Evolutionary conservation across 352 stramenopile genomes (phyloP).

Genomic region (Thalassiosira mediterranea): DNA sequence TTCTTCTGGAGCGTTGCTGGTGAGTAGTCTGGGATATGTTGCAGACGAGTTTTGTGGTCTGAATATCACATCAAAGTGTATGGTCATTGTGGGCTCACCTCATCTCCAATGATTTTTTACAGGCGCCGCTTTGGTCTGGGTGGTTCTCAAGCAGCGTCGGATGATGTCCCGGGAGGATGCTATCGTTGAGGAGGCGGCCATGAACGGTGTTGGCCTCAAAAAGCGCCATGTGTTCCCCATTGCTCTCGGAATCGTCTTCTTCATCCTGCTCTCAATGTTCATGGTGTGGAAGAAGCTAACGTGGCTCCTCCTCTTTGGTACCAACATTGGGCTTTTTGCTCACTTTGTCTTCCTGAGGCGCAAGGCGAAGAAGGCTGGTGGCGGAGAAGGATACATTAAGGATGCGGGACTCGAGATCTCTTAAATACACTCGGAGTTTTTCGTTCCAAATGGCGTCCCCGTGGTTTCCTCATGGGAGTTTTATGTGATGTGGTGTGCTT

Average conservation of each 20-base stretch:
- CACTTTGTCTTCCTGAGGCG: slow-evolving; percentile 54
- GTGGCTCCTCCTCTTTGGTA: slow-evolving; percentile 50
- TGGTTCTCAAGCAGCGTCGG: slow-evolving; percentile 58
- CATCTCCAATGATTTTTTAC: neutral
- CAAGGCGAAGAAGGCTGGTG: slow-evolving; percentile 42
- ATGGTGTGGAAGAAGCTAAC: slow-evolving; percentile 56
- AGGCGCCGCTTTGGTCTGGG: slow-evolving; percentile 40
- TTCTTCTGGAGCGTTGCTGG: slow-evolving; percentile 49
- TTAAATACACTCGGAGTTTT: too few species aligned
- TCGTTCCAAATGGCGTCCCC: too few species aligned
- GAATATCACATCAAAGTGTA: neutral
- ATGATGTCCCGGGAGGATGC: slow-evolving; percentile 56
- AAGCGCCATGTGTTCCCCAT: slow-evolving; percentile 60
- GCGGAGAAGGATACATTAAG: slow-evolving; percentile 40
- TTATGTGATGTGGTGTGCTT: too few species aligned
- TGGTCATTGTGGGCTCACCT: too few species aligned
- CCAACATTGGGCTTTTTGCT: slow-evolving; percentile 48
- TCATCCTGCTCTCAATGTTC: slow-evolving; percentile 49
- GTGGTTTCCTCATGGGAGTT: too few species aligned
- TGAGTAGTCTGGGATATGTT: slow-evolving; percentile 29
- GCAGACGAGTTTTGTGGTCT: neutral
- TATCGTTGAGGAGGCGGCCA: slow-evolving; percentile 55
- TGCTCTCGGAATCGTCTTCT: slow-evolving; percentile 48
- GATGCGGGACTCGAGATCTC: slow-evolving; percentile 57
- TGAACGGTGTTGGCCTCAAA: slow-evolving; percentile 52